Percentiles rank a stretch among this genome's conserved stretches.
These are phyloP conservation scores for Pichia kluyveri DNA, from an alignment of 805 yeast genomes.

Conservation along the genomic window DNA sequence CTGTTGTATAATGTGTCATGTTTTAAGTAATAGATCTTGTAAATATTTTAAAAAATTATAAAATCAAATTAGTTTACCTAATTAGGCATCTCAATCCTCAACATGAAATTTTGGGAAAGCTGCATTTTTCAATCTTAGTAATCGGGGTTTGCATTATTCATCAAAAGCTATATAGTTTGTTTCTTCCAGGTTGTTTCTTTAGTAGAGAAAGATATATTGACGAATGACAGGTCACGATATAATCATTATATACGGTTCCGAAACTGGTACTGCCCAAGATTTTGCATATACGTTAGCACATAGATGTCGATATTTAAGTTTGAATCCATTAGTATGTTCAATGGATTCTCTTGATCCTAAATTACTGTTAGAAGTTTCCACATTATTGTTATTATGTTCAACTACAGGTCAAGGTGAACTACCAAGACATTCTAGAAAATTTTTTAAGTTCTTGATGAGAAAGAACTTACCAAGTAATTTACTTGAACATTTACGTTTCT, in stretches of 20 bases:
- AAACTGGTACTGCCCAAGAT: constrained; percentile 87
- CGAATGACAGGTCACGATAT: not conserved
- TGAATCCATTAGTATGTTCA: constrained; percentile 38
- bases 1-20: no score
- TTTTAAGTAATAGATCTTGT: no score
- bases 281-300: constrained; percentile 59
- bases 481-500: constrained; percentile 50
- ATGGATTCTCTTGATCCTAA: constrained; percentile 55
- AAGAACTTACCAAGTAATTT: constrained; percentile 53
- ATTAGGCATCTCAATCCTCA: no score
- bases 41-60: no score
- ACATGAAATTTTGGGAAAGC: no score
- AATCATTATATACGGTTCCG: constrained; percentile 74
- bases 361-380: constrained; percentile 39
- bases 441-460: constrained; percentile 68
- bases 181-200: no score
- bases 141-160: no score
- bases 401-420: constrained; percentile 95
- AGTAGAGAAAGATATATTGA: no score
- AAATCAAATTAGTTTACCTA: no score
- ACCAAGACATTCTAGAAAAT: constrained; percentile 64
- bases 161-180: no score
- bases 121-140: no score
- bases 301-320: constrained; percentile 44
- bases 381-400: constrained; percentile 39